These are phyloP conservation scores for Madurella fahalii DNA, from an alignment of 2,329 filamentous ascomycete genomes.

Conservation along the genomic window DNA sequence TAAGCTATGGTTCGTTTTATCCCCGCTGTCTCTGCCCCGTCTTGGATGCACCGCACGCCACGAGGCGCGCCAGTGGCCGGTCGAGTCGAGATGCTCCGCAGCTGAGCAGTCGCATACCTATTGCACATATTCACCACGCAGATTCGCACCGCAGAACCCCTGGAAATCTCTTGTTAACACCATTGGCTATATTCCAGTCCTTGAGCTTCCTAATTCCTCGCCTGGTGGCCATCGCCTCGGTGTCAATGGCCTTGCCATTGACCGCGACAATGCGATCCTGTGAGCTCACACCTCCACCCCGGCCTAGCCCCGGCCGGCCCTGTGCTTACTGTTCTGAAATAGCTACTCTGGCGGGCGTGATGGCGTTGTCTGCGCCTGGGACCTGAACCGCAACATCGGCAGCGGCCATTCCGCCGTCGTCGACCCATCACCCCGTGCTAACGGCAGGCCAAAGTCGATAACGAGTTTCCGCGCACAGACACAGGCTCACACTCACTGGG, in stretches of 20 bases:
- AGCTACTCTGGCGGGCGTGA: conserved; percentile 96
- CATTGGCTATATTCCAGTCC: conserved; percentile 39
- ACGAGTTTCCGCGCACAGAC: conserved; percentile 59
- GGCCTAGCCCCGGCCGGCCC: conserved; percentile 17
- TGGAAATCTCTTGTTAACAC: conserved; percentile 17
- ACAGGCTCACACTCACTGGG: conserved; percentile 87
- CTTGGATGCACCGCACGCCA: neutral
- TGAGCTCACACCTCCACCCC: conserved; percentile 47
- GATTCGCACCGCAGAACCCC: neutral
- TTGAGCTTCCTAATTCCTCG: conserved; percentile 55
- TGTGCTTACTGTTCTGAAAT: neutral
- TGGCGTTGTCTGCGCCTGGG: conserved; percentile 94
- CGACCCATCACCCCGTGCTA: conserved; percentile 28
- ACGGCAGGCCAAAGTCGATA: conserved; percentile 37
- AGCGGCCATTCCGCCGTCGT: conserved; percentile 29
- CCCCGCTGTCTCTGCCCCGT: neutral
- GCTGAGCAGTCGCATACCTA: neutral
- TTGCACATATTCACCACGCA: neutral
- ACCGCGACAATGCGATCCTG: conserved; percentile 79
- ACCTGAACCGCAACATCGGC: conserved; percentile 68
- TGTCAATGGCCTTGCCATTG: conserved; percentile 90
- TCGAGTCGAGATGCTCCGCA: neutral
- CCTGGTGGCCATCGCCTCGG: conserved; percentile 83
- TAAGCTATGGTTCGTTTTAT: conserved; percentile 58
- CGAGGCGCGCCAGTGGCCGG: neutral